A percentile compares a stretch with the other conserved stretches of the same genome.
Conservation (phyloP, 2,329 filamentous ascomycete species). For the Eutypella sp. region DNA sequence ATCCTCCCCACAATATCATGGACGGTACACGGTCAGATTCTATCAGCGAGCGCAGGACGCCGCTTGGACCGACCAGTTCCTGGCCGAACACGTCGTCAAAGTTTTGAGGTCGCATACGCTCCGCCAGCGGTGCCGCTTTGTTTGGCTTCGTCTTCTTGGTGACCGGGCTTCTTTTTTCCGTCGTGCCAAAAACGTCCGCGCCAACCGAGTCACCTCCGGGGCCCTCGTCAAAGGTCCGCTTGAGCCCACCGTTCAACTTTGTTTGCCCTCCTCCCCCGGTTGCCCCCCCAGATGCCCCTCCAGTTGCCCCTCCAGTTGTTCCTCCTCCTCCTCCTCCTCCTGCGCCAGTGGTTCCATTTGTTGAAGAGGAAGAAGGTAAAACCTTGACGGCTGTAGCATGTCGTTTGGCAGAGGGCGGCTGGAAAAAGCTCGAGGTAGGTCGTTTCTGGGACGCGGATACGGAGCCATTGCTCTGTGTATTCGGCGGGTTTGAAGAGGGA, state of each 20-base stretch:
- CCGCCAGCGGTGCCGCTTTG: constrained; percentile 77
- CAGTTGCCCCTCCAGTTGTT: no score
- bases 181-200: constrained; percentile 17
- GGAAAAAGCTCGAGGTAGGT: constrained; percentile 55
- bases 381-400: constrained; percentile 33
- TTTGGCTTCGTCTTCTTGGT: constrained; percentile 65
- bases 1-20: constrained; percentile 89
- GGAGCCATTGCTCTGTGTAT: constrained; percentile 28
- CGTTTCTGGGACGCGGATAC: constrained; percentile 46
- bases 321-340: background rate
- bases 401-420: constrained; percentile 55
- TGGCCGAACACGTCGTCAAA: constrained; percentile 88
- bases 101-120: constrained; percentile 82
- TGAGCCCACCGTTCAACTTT: constrained; percentile 36
- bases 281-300: no score
- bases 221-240: constrained; percentile 51
- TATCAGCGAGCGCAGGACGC: constrained; percentile 82
- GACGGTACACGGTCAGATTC: constrained; percentile 82
- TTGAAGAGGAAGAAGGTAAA: constrained; percentile 28
- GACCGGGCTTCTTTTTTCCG: constrained; percentile 33
- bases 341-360: constrained; percentile 20
- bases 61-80: constrained; percentile 78
- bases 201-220: constrained; percentile 30
- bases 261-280: constrained; percentile 17
- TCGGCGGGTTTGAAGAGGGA: constrained; percentile 28